Evolutionary conservation across 495 filamentous ascomycete species (phyloP).

Genomic region (Talaromyces ruber): DNA sequence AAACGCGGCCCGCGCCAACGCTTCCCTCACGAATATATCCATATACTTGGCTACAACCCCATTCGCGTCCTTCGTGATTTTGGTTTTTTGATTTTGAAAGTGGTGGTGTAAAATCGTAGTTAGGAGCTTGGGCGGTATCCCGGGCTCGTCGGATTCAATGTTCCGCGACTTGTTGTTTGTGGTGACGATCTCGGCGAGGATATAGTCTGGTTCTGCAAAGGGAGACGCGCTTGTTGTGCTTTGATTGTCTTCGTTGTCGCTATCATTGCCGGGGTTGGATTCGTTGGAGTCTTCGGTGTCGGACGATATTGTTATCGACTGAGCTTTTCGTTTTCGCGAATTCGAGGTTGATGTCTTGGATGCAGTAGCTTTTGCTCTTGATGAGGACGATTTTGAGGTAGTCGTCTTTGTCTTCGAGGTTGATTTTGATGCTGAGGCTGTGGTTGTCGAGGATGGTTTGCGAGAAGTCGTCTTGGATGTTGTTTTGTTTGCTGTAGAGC

Average conservation of each 20-base stretch:
- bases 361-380: conserved; percentile 2
- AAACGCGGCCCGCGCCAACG: conserved; percentile 69
- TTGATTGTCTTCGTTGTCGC: conserved; percentile 7
- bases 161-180: conserved; percentile 19
- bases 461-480: conserved; percentile 19
- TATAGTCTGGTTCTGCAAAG: conserved; percentile 32
- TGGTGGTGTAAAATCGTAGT: conserved; percentile 68
- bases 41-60: conserved; percentile 75
- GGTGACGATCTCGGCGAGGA: conserved; percentile 37
- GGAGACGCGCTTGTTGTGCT: conserved; percentile 12
- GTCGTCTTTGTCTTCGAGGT: conserved; percentile 14
- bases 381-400: conserved; percentile 14
- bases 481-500: conserved; percentile 11
- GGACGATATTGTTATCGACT: conserved; percentile 5
- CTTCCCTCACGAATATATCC: conserved; percentile 88
- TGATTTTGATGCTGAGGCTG: conserved; percentile 5
- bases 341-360: conserved; percentile 10
- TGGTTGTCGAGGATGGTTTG: conserved; percentile 10
- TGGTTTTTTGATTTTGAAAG: conserved; percentile 60
- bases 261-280: not conserved
- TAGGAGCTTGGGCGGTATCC: conserved; percentile 67
- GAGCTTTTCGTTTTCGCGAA: conserved; percentile 5
- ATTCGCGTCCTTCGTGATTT: conserved; percentile 74
- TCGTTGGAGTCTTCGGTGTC: not conserved
- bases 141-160: conserved; percentile 31